Conservation (phyloP, 2,329 filamentous ascomycete genomes). For the Daldinia sp. region DNA sequence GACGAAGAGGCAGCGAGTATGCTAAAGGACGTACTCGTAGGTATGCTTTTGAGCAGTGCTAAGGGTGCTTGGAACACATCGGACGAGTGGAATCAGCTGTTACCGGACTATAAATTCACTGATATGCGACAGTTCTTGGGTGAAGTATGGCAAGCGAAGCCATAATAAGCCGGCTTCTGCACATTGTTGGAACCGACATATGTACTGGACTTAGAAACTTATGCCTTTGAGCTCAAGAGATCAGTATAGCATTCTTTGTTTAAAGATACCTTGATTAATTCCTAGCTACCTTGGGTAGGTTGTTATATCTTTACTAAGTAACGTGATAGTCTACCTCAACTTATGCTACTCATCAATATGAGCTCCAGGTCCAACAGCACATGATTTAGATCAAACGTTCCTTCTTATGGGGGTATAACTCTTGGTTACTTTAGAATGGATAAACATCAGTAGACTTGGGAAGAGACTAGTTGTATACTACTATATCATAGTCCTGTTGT, state of each 20-base stretch:
- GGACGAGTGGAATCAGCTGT: conserved; percentile 58
- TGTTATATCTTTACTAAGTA: not conserved
- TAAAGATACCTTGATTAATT: no score
- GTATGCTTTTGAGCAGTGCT: conserved; percentile 56
- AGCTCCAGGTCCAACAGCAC: not conserved
- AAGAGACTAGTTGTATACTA: no score
- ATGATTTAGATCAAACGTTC: not conserved
- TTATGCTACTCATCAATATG: not conserved
- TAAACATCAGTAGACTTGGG: not conserved
- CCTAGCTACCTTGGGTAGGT: no score
- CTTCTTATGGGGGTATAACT: not conserved
- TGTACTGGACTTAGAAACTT: no score
- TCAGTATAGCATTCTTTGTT: no score
- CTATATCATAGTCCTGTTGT: not conserved
- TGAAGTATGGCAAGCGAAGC: conserved; percentile 51
- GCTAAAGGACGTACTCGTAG: conserved; percentile 55
- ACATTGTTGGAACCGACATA: not conserved
- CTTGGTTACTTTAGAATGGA: not conserved
- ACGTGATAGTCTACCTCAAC: not conserved
- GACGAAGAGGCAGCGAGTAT: conserved; percentile 52
- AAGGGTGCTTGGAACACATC: conserved; percentile 59
- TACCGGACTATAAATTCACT: conserved; percentile 59
- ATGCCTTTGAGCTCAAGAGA: not conserved
- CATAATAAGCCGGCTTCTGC: conserved; percentile 33
- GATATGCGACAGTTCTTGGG: conserved; percentile 57